These are phyloP conservation scores for Aspergillus aculeatus DNA, from an alignment of 2,329 filamentous ascomycete genomes.

Conservation along the genomic window DNA sequence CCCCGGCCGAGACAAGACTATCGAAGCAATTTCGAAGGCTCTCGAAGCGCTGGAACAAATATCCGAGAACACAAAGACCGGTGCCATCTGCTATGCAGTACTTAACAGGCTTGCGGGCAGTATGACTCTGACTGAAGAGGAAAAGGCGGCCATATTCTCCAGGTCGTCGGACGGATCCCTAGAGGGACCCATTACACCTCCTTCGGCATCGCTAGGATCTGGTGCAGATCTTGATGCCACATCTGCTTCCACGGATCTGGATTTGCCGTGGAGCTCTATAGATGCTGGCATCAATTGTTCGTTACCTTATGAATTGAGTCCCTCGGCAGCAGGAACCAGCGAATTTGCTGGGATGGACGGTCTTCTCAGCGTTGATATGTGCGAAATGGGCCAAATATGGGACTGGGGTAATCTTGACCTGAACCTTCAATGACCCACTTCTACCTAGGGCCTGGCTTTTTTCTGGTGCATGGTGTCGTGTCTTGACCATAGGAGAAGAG, in stretches of 20 bases:
- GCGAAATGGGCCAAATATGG: slow-evolving; percentile 29
- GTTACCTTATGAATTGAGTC: not conserved
- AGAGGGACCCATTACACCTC: slow-evolving; percentile 1
- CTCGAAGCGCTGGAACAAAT: slow-evolving; percentile 35
- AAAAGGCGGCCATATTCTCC: not conserved
- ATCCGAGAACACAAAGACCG: slow-evolving; percentile 22
- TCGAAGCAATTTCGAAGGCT: slow-evolving; percentile 41
- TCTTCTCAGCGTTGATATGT: slow-evolving; percentile 23
- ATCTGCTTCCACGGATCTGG: not conserved
- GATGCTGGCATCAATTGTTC: not conserved
- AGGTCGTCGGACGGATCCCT: slow-evolving; percentile 4
- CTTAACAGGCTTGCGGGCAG: slow-evolving; percentile 21
- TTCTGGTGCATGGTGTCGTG: too few species aligned
- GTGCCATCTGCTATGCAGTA: slow-evolving; percentile 24
- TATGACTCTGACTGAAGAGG: slow-evolving; percentile 12
- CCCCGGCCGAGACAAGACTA: slow-evolving; percentile 42
- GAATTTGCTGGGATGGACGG: not conserved
- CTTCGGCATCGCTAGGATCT: not conserved
- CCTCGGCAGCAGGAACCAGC: not conserved
- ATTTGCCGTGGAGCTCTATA: not conserved
- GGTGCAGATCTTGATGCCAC: not conserved
- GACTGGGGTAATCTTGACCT: slow-evolving; percentile 29
- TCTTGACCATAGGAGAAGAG: not conserved
- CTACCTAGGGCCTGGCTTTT: not conserved
- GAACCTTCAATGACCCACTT: not conserved